phyloP scores from a whole-genome alignment of 441 rosid genomes.

The Syzygium malaccense region DNA sequence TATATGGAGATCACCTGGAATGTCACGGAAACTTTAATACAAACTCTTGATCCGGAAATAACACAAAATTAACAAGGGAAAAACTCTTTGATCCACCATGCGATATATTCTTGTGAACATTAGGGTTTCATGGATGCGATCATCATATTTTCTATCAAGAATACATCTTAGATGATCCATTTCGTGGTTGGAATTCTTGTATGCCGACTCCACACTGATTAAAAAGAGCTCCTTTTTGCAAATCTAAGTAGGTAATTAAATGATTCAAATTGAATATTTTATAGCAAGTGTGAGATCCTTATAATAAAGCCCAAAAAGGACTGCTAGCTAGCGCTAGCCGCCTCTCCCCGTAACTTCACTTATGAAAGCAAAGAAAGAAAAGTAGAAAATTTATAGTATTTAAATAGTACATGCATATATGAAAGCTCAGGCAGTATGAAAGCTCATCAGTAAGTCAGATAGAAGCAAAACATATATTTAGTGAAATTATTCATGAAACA shows the following conservation, averaged over 20 bases:
- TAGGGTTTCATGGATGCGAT: neutral
- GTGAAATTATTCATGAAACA: neutral
- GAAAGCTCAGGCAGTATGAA: neutral
- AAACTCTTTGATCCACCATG: neutral
- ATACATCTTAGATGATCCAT: neutral
- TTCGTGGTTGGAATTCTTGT: neutral
- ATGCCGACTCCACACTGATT: neutral
- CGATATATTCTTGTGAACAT: neutral
- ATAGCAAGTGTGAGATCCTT: neutral
- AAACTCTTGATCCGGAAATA: neutral
- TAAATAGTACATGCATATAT: neutral
- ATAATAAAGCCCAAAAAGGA: neutral
- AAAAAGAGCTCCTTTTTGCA: neutral
- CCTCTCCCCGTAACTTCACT: neutral
- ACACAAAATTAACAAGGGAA: neutral
- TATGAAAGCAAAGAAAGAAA: neutral
- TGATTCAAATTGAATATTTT: neutral
- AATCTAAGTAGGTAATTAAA: neutral
- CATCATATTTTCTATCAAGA: neutral
- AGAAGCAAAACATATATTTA: neutral
- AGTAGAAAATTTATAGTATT: neutral
- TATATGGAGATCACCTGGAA: neutral
- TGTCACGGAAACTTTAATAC: neutral
- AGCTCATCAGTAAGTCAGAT: neutral
- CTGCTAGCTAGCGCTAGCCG: neutral